Evolutionary conservation across 2,329 filamentous ascomycete species (phyloP), one percentile per base, ranked within the genome.

Genomic region (Sporothrix curviconia): DNA sequence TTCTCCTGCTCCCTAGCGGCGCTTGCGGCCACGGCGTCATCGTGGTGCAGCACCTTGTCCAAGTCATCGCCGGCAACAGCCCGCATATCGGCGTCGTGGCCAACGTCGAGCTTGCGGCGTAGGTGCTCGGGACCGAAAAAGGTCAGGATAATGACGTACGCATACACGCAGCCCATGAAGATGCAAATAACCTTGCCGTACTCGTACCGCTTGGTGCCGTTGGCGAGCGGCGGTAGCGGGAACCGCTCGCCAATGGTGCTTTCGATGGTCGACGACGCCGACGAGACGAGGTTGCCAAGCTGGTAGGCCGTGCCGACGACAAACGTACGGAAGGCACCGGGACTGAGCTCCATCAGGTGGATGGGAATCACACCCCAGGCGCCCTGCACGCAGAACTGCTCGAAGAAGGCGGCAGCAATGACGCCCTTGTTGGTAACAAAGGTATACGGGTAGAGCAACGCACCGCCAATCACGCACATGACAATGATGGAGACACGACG

Each of bases 111-210:
- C 62, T 73, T 77, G 62, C 76, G 72, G 34, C 72, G 68, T 55
- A 81, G 65, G 58, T 79, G 74, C 70, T 83, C 80, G 1, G 80
- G 80, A 0, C 87, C 87, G 3, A 89, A 43, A 9, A 89, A 69
- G 0, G 85, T 85, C 56, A 90, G 67, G 6, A 83, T 1, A 37
- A 85, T 76, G n/a, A 81, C 75, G 59, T 83, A 85, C 25, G 67
- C 78, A 64, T 81, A 95, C 1, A 95, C 90, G 64, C 86, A 90
- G 1, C 79, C 91, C 87, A 96, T 91, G 72, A 96, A 95, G 66
- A 95, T 94, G 67, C 86, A 90, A 62, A 95, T 92, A 9, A 95
- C 90, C 64, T 85, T 85, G 39, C 89, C 90, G 64, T 95, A 95
- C 59, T 89, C 74, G 69, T 86, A 90, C 3, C 86, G 76, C 47